Evolutionary conservation across 805 yeast genomes (phyloP), one percentile per base, ranked within the genome.

Genomic region (Ogataea thermomethanolica): DNA sequence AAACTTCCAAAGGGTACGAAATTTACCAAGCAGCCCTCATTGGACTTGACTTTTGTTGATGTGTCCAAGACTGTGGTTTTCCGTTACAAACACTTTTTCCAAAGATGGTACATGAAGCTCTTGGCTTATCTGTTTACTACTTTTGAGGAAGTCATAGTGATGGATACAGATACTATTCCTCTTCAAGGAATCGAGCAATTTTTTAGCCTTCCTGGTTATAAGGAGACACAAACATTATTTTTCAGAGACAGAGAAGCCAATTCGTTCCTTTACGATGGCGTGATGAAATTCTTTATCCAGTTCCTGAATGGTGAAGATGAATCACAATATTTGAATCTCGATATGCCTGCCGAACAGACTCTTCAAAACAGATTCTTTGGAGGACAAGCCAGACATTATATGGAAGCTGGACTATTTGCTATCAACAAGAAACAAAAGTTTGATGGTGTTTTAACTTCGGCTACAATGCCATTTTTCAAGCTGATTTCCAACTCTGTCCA

Each of bases 81-180:
- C 30, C 46, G 41, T 25, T 62, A 53, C 41, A 50, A 48, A 39
- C 35, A 41, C 4, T 56, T 46, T 39, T 63, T 58, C 46, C 40
- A 37, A 24, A 46, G 53, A 22, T 63, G 58, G 51, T 59, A 65
- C 24, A 62, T 57, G 59, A 81, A 80, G 54, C 68, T 81, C 56
- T 51, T 79, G 24, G 82, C 85, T 1, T 65, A 73, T 20, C 45
- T 77, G 26, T 80, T 81, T 57, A 79, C 72, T 45, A 70, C 81
- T 1, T 77, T 73, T 52, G 78, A 74, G 48, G 81, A 77, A 39
- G 69, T 67, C 59, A 65, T 78, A 27, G 56, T 77, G 48, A 50
- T 78, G 44, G 82, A 78, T 57, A 74, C 81, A 3, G 81, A 76
- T 53, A 59, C 73, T 0, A 66, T 71, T 26, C 66, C 63, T 10